Percentiles rank a stretch among this genome's conserved stretches.
Conservation (phyloP, 2,329 filamentous ascomycete genomes). For the Fusarium xylarioides region DNA sequence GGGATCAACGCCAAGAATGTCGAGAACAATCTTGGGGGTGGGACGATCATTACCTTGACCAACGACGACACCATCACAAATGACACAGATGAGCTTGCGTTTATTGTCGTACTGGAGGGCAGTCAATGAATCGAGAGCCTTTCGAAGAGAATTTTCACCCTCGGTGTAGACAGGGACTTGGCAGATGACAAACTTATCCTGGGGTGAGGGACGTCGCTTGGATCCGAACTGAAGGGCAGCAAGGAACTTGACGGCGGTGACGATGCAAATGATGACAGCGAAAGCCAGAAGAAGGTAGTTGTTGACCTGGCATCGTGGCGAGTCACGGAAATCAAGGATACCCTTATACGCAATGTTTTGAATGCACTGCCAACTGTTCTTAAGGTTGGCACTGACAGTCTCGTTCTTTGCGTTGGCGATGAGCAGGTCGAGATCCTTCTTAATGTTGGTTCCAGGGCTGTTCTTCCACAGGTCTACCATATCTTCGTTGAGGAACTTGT, state of each 20-base stretch:
- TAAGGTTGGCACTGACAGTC: constrained; percentile 60
- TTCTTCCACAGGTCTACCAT: constrained; percentile 75
- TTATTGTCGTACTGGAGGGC: constrained; percentile 98
- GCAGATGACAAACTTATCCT: constrained; percentile 99
- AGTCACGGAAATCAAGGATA: constrained; percentile 83
- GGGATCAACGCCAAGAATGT: constrained; percentile 95
- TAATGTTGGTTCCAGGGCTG: constrained; percentile 84
- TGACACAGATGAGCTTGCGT: constrained; percentile 93
- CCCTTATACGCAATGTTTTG: constrained; percentile 86
- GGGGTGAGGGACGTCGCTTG: constrained; percentile 85
- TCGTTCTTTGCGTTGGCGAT: constrained; percentile 60
- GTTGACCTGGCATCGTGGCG: constrained; percentile 82
- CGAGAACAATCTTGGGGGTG: constrained; percentile 96
- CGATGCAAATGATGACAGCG: constrained; percentile 80
- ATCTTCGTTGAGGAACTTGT: constrained; percentile 76
- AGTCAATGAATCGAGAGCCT: constrained; percentile 92
- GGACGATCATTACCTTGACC: constrained; percentile 95
- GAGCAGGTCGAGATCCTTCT: constrained; percentile 67
- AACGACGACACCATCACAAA: constrained; percentile 97
- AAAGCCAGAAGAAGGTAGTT: constrained; percentile 91
- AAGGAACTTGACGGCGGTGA: constrained; percentile 89
- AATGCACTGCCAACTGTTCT: constrained; percentile 80
- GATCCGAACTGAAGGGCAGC: constrained; percentile 93
- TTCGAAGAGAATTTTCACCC: constrained; percentile 92
- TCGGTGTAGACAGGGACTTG: constrained; percentile 98